Evolutionary conservation across 768 basidiomycete species (phyloP), one percentile per base, ranked within the genome.

Genomic region (Lactarius evosmus): DNA sequence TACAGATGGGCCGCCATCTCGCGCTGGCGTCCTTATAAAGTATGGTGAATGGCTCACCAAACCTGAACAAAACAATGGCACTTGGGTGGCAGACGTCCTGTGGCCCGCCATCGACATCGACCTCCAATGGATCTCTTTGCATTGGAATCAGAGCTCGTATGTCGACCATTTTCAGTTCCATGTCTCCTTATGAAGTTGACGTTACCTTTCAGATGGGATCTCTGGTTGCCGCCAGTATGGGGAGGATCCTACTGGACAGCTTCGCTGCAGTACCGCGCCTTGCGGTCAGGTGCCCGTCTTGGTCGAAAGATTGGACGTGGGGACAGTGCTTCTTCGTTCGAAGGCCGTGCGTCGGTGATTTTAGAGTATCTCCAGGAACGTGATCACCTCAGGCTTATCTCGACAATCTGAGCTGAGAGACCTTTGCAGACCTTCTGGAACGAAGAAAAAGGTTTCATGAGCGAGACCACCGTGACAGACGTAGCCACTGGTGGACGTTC

Each of bases 291-390:
- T 33, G 61, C 65, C 16, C 61, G 32, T 32, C 56, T 62, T n/a
- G 6, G 61, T 41, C 65, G 40, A 44, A 66, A 22, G 7, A 58
- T 66, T n/a, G 65, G 61, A 3, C 56, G 61, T 22, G 60, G 16
- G 12, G 32, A n/a, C 5, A 56, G 25, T 9, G 36, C 25, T 9
- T 3, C 17, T 8, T 55, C 34, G 14, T 62, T 52, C 38, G 46
- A 62, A 16, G 62, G 25, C 22, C 60, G 40, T 0, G 61, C 40
- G 3, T 49, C 65, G 12, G 34, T 44, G 46, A 57, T 66, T 33
- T 61, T 66, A 14, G 50, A 62, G 38, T 62, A 66, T 56, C 55
- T 66, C 22, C 65, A 62, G 61, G 65, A n/a, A 63, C n/a, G 50
- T 12, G 34, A 17, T 22, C 22, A 2, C 11, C 22, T 25, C 46